Evolutionary conservation across 2,329 filamentous ascomycete species (phyloP), one percentile per base, ranked within the genome.

Genomic region (Cytospora piceae): DNA sequence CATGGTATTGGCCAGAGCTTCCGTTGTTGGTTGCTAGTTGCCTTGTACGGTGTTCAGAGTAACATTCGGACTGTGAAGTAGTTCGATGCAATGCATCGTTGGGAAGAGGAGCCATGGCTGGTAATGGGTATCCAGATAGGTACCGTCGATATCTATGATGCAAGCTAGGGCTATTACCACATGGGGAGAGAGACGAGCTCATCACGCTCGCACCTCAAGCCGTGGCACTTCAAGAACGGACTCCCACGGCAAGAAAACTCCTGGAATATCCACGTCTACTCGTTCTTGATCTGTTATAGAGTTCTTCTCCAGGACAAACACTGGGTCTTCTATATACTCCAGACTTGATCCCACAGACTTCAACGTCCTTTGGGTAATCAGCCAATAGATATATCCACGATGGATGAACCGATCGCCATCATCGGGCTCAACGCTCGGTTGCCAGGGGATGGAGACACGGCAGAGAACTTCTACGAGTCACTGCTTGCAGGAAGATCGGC

Each of bases 391-490:
- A 34, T 9, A 29, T 51, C 8, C 24, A 65, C 9, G 4, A 65
- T 65, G 63, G 63, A 65, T 24, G 65, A 67, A 52, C 65, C 65
- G 7, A 67, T 68, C 24, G 66, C 66, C 29, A 60, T 68, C 66
- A 58, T 66, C 22, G 66, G 66, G 14, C 63, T 68, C 34, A 53
- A 71, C 54, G 69, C 70, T 52, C 71, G 69, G 54, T 68, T 74
- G 22, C 74, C 74, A 24, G 70, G 72, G 9, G 73, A 73, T 62
- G 71, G 68, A 22, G 69, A 71, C 46, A 73, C 64, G 5, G 67
- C 72, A 11, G 71, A 73, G 29, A 69, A 61, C 32, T 74, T 75
- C 65, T 74, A 73, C 46, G 62, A 73, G n/a, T 66, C 73, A 29
- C 64, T 75, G 17, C 67, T 74, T 8, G 72, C 70, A 17, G 71